Conservation (phyloP, 2,329 filamentous ascomycete species). For the Trichoderma polysporum region DNA sequence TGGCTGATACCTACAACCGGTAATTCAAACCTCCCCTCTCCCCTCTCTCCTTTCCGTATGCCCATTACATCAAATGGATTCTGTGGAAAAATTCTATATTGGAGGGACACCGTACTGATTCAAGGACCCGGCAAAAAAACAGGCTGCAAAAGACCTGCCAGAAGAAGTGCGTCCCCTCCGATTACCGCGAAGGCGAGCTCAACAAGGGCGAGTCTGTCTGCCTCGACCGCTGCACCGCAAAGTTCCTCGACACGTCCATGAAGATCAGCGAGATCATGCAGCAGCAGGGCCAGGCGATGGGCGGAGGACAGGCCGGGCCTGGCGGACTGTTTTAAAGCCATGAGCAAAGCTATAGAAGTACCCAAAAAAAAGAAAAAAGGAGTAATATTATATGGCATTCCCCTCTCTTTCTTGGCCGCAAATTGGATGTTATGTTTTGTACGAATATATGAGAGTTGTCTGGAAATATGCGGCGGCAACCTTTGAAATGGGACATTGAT, state of each 20-base stretch:
- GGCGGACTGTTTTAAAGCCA: conserved; percentile 32
- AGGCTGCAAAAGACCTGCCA: conserved; percentile 87
- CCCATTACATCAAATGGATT: not conserved
- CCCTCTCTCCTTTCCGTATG: not conserved
- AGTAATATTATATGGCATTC: not conserved
- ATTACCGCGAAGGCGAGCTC: conserved; percentile 94
- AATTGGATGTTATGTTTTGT: conserved; percentile 5
- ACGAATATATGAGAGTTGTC: conserved; percentile 15
- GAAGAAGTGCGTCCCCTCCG: conserved; percentile 86
- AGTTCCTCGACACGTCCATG: conserved; percentile 98
- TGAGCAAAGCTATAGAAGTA: not conserved
- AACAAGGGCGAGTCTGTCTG: conserved; percentile 99
- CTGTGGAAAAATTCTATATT: not conserved
- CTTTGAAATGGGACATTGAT: not conserved
- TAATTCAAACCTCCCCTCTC: conserved; percentile 42
- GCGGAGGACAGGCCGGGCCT: conserved; percentile 48
- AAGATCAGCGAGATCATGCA: conserved; percentile 98
- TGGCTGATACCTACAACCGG: conserved; percentile 98
- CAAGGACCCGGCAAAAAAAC: too few species aligned
- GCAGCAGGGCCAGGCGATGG: conserved; percentile 71
- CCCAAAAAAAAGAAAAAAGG: not conserved
- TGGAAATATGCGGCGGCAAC: not conserved
- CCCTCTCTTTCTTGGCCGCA: not conserved
- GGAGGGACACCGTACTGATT: not conserved
- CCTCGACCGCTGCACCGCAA: conserved; percentile 93